Percentiles rank a stretch among this genome's conserved stretches.
phyloP scores from a whole-genome alignment of 2,329 filamentous ascomycete genomes.

The Tolypocladium sp. region DNA sequence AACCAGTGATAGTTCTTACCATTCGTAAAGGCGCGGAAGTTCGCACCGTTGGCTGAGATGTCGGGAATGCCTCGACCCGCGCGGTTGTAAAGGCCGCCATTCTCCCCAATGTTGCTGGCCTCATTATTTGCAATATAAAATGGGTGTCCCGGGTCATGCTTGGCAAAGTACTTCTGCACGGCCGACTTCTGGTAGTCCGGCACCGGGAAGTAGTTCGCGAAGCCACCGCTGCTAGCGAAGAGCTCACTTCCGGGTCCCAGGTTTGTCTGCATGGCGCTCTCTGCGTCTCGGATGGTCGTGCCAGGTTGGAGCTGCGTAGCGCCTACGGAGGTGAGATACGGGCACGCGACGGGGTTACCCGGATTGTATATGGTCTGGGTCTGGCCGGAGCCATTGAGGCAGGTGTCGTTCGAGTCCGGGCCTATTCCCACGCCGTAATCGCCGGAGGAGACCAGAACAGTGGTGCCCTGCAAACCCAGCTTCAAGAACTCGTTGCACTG shows the following conservation, averaged over 20 bases:
- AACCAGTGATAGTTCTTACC: slow-evolving; percentile 1
- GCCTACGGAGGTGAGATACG: slow-evolving; percentile 1
- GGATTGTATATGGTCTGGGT: slow-evolving; percentile 6
- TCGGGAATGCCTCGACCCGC: slow-evolving; percentile 28
- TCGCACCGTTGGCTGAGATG: slow-evolving; percentile 35
- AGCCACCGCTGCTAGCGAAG: slow-evolving; percentile 18
- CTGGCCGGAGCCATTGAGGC: slow-evolving; percentile 5
- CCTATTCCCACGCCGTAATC: slow-evolving; percentile 16
- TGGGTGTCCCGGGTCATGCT: slow-evolving; percentile 11
- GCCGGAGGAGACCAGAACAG: slow-evolving; percentile 25
- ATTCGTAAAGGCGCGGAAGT: slow-evolving; percentile 25
- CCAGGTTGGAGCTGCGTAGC: background rate
- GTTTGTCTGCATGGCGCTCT: slow-evolving; percentile 5
- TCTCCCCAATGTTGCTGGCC: slow-evolving; percentile 23
- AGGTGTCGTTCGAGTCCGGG: background rate
- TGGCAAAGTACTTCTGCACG: slow-evolving; percentile 14
- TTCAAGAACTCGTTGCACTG: slow-evolving; percentile 31
- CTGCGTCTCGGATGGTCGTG: slow-evolving; percentile 3
- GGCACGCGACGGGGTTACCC: background rate
- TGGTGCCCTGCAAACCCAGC: slow-evolving; percentile 27
- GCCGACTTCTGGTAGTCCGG: slow-evolving; percentile 17
- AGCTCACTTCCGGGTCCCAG: slow-evolving; percentile 6
- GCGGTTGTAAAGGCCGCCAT: slow-evolving; percentile 21
- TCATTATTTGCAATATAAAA: slow-evolving; percentile 15
- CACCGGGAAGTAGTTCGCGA: slow-evolving; percentile 21